phyloP scores from a whole-genome alignment of 1,284 basidiomycete genomes.

The Phellopilus nigrolimitatus region DNA sequence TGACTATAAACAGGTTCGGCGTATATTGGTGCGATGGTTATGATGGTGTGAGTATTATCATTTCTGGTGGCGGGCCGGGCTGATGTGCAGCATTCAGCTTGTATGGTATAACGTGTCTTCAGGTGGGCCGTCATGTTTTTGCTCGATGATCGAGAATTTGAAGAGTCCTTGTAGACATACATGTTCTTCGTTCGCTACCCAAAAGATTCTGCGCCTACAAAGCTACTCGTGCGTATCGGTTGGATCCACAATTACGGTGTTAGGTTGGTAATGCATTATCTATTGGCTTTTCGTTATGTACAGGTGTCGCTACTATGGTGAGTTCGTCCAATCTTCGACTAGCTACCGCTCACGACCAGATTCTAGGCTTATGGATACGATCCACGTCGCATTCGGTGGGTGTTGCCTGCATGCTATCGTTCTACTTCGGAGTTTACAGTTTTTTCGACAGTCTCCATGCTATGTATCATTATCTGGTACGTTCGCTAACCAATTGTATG shows the following conservation, averaged over 20 bases:
- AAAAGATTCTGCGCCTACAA: slow-evolving; percentile 10
- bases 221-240: slow-evolving; percentile 10
- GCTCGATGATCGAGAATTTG: neutral
- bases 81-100: slow-evolving; percentile 10
- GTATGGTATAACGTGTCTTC: slow-evolving; percentile 20
- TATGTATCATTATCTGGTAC: slow-evolving; percentile 38
- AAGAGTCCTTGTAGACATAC: slow-evolving; percentile 15
- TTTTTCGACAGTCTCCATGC: slow-evolving; percentile 35
- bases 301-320: slow-evolving; percentile 17
- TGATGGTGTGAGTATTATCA: slow-evolving; percentile 13
- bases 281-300: neutral
- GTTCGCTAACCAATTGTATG: no score
- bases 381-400: slow-evolving; percentile 39
- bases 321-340: neutral
- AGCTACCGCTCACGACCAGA: neutral
- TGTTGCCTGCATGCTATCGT: neutral
- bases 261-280: neutral
- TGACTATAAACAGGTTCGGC: slow-evolving; percentile 10
- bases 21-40: slow-evolving; percentile 14
- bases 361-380: slow-evolving; percentile 36
- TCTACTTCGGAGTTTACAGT: neutral
- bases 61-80: neutral
- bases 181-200: slow-evolving; percentile 18
- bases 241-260: neutral
- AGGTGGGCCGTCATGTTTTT: slow-evolving; percentile 4